Base-by-base conservation (phyloP, 495 filamentous ascomycete species). In the Penicillium flavigenum region DNA sequence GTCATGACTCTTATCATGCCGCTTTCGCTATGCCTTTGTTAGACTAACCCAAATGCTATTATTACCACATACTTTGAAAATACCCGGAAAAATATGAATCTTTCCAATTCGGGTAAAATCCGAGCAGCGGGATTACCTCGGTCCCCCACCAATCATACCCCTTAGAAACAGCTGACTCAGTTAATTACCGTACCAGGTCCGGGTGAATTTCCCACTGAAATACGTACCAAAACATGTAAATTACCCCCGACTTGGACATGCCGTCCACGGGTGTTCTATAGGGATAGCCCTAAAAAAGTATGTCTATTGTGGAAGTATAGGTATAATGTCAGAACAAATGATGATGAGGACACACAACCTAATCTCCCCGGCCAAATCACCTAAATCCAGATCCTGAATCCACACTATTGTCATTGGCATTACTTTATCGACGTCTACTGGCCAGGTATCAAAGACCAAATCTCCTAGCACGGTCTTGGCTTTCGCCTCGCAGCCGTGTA, bases 1-100 rank as follows among this genome's bases (percentile, higher is more conserved):
- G 66, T 69, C 66, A 69, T 67, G 43, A 48, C 50, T 54, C 49
- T 63, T 63, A 67, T 67, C 62, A 46, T 52, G 63, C 62, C 65
- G 63, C 54, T 62, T 62, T 57, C 61, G 64, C 59, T 51, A 11
- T 52, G 19, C 42, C 49, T 17, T 55, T 47, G 27, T 45, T 50
- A 16, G 39, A 41, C 38, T 42, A 39, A 51, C 19, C 34, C 48
- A 11, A 11, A 10, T 32, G 17, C 5, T 34, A 34, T 49, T 31
- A 48, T 16, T 24, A 20, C 31, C 31, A 44, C 39, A 47, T 19
- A 32, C 8, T 41, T 44, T 49, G 36, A 39, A 12, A 27, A 56
- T 55, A 12, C 38, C 46, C 50, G 17, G 31, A 59, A 51, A 59
- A 26, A 32, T 47, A 59, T 26, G 38, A 62, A 60, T 53, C 58